Conservation (phyloP, 208 protist genomes). For the Polymyxa betae region DNA sequence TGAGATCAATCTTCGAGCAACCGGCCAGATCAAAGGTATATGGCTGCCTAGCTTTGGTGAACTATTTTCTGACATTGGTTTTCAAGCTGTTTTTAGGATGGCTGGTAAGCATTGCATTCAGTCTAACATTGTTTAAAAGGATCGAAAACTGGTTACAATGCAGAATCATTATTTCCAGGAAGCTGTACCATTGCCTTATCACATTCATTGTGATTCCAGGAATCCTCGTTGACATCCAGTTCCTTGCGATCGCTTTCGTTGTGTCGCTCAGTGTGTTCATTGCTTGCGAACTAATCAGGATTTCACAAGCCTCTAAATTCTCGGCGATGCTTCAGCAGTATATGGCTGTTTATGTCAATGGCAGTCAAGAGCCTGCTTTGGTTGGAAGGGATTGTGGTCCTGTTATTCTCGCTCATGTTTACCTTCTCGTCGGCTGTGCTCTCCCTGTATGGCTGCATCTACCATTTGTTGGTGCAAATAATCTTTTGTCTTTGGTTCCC, state of each 20-base stretch:
- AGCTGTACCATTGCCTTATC: constrained; percentile 12
- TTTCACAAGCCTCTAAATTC: not conserved
- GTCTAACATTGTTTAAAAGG: not conserved
- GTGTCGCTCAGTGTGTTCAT: not conserved
- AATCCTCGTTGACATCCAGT: not conserved
- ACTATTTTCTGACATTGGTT: too few species aligned
- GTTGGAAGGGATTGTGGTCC: not conserved
- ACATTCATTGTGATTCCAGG: not conserved
- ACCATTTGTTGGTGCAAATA: not conserved
- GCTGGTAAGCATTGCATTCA: not conserved
- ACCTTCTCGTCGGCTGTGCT: not conserved
- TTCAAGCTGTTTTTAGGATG: not conserved
- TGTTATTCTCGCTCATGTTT: not conserved
- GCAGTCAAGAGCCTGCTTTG: too few species aligned
- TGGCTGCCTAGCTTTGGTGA: too few species aligned
- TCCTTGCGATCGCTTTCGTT: not conserved
- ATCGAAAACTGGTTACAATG: not conserved
- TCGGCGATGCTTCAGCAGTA: not conserved
- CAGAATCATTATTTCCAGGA: not conserved
- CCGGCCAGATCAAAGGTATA: too few species aligned
- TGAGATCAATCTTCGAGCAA: not conserved
- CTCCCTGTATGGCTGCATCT: not conserved
- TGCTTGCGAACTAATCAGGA: not conserved
- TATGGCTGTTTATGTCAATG: not conserved
- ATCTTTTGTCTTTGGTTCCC: not conserved